Base-by-base conservation (phyloP, 1,139 yeast species). In the Taphrina flavorubra region DNA sequence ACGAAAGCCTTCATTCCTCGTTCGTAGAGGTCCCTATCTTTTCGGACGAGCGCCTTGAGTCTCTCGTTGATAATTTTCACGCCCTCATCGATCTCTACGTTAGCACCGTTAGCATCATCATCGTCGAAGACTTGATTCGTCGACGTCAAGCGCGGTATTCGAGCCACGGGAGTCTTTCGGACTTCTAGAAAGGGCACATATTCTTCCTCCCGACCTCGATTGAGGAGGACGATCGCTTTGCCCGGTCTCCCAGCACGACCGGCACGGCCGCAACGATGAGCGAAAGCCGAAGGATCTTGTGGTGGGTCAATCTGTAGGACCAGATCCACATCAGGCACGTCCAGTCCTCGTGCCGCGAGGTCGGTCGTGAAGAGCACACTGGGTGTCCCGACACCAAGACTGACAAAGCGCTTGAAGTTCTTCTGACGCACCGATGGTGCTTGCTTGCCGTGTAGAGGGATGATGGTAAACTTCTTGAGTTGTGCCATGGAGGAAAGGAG, bases 281-380 rank as follows among this genome's bases (percentile, higher is more conserved):
- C 81, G 74, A 92, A 92, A 72, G 89, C 87, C 74, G 88, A 94
- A 0, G 97, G 90, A 73, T 90, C 96, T 0, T 92, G 88, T 0
- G 98, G 97, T 1, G 97, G 96, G 72, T 92, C 97, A 51, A 91
- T 74, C 76, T 92, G 97, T 10, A 92, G 80, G 3, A 92, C 97
- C 51, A 92, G 79, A 75, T 92, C 97, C 16, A 92, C 97, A 70
- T 91, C 94, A 0, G 97, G 96, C 42, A 92, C 86, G 80, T 92
- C 98, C 42, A 92, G 85, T 55, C 98, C 98, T 77, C 98, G 83
- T 0, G 97, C 97, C 1, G 97, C 97, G 13, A 79, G 80, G 71
- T 79, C 81, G 1, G 81, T 79, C 2, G 81, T 79, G 79, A 92
- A 80, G 31, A 92, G 78, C 0, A 92, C 85, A n/a, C 87, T 81